Percentiles rank a stretch among this genome's conserved stretches.
Conservation (phyloP, 306 rosid species). For the Glycyrrhiza uralensis region DNA sequence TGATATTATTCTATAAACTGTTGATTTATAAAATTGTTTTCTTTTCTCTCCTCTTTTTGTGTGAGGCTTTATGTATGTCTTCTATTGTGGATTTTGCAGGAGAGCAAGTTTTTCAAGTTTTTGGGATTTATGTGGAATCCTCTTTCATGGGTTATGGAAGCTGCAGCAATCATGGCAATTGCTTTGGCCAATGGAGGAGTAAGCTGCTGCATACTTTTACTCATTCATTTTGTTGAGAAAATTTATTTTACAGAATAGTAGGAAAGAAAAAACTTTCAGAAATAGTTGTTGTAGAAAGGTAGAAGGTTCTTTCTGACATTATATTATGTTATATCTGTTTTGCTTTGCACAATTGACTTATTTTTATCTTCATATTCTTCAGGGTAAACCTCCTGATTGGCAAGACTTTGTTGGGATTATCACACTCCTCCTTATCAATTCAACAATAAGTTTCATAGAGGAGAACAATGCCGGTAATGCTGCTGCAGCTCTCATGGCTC, state of each 20-base stretch:
- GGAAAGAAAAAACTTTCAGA: background rate
- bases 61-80: background rate
- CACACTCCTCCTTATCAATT: constrained; percentile 61
- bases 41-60: background rate
- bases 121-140: constrained; percentile 95
- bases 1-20: background rate
- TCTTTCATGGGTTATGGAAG: constrained; percentile 95
- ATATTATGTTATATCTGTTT: background rate
- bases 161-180: constrained; percentile 90
- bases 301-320: background rate
- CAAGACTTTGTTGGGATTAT: constrained; percentile 81
- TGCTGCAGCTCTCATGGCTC: constrained; percentile 88
- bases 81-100: constrained; percentile 41
- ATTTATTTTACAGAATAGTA: background rate
- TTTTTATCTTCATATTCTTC: constrained; percentile 14
- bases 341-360: background rate
- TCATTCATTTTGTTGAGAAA: background rate
- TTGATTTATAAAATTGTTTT: background rate
- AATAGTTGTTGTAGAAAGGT: background rate
- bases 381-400: constrained; percentile 89
- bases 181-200: constrained; percentile 88
- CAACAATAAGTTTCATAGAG: constrained; percentile 82
- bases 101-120: constrained; percentile 72
- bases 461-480: constrained; percentile 94
- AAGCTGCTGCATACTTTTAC: constrained; percentile 20